Evolutionary conservation across 352 stramenopile genomes (phyloP), one percentile per base, ranked within the genome.

Genomic region (Globisporangium viniferum): DNA sequence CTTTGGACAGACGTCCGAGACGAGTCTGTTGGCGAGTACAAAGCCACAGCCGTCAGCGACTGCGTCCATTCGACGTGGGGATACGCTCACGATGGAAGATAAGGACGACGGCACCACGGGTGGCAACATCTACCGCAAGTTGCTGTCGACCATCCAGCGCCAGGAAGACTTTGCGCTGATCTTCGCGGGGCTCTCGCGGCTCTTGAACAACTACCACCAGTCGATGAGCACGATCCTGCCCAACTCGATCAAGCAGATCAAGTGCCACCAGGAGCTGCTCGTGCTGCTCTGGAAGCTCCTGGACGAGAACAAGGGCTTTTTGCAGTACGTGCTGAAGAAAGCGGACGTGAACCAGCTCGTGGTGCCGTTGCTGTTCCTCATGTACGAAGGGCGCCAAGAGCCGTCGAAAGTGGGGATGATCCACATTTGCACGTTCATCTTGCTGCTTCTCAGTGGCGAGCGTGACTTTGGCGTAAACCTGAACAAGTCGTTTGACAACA

Each of bases 271-370:
- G 62, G 98, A 99, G 73, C 60, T 99, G 33, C 81, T 99, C 6
- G 95, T 99, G 36, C 78, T 99, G 41, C 76, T 99, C 12, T 99
- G 98, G 98, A 99, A 99, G 74, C 79, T 99, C 59, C 80, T 99
- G 33, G 96, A 99, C 70, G 95, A 99, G 72, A 99, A 99, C 85
- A 92, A 96, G 24, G 74, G 90, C 4, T 99, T 99, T 68, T 80
- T 98, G 70, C 77, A 95, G 33, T 98, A 96, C 69, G 88, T 98
- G 35, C 78, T 99, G 46, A 96, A 97, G 63, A 86, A 96, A 62
- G 97, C 92, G 20, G 96, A 99, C 70, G 88, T 98, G 48, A 98
- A 98, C 64, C 77, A 93, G 57, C 69, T 98, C 1, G 82, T 97
- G 10, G 80, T 93, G 7, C 89, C 88, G 48, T 68, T 97, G 46